Evolutionary conservation across 257 asterid genomes (phyloP).

Genomic region (Linderniella brevidens): DNA sequence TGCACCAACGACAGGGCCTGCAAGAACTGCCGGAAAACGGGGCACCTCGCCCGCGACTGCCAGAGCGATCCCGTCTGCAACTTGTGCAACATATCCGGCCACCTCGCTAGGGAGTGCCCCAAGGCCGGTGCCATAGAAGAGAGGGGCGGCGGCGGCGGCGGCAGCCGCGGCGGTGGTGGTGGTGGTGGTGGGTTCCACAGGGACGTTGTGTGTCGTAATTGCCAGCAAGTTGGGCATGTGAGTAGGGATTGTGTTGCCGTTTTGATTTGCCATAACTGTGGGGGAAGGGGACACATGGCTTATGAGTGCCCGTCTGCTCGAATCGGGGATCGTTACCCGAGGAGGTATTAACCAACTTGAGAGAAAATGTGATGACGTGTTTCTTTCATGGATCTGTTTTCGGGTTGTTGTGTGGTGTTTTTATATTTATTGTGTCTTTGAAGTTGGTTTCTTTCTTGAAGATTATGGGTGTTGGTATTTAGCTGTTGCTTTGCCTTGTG

Average conservation of each 20-base stretch:
- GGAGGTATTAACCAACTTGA: conserved; percentile 65
- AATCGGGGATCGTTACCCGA: conserved; percentile 45
- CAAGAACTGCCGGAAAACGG: conserved; percentile 65
- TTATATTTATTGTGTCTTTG: too few species aligned
- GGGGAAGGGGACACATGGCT: conserved; percentile 79
- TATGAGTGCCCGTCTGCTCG: conserved; percentile 83
- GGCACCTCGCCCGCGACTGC: conserved; percentile 64
- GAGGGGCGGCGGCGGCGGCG: conserved; percentile 34
- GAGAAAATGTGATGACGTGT: too few species aligned
- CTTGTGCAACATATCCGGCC: conserved; percentile 51
- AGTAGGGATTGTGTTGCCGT: conserved; percentile 58
- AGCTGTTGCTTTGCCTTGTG: too few species aligned
- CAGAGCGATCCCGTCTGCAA: conserved; percentile 61
- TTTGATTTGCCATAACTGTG: conserved; percentile 74
- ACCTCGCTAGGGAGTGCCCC: conserved; percentile 58
- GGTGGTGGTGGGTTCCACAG: conserved; percentile 26
- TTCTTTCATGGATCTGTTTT: too few species aligned
- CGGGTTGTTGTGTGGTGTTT: too few species aligned
- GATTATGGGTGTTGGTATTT: too few species aligned
- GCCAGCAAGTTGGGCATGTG: conserved; percentile 80
- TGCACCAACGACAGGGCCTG: conserved; percentile 75
- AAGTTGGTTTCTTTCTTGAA: too few species aligned
- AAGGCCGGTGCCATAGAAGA: conserved; percentile 38
- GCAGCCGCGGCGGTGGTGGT: conserved; percentile 28
- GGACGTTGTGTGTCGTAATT: conserved; percentile 56